Percentiles rank a stretch among this genome's conserved stretches.
Evolutionary conservation across 176 grass and related monocot species (phyloP).

Genomic region (Saccharum officinarum): DNA sequence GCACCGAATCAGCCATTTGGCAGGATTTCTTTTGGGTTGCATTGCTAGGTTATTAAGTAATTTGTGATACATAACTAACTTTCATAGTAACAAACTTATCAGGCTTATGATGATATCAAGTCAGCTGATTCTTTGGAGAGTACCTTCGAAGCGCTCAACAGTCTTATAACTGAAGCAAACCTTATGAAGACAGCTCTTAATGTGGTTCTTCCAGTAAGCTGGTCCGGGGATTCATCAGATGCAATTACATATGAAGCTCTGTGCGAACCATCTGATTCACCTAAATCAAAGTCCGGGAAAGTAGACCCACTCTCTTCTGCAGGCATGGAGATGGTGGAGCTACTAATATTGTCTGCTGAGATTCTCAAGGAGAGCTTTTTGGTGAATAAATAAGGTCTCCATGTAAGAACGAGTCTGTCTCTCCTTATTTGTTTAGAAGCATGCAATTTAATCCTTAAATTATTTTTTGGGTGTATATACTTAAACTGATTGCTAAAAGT

Average conservation of each 20-base stretch:
- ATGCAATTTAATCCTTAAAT: conserved; percentile 3
- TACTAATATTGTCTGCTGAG: conserved; percentile 72
- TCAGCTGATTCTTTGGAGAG: conserved; percentile 42
- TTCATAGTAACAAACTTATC: background rate
- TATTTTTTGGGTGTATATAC: background rate
- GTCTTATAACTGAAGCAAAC: conserved; percentile 76
- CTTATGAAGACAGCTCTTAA: conserved; percentile 72
- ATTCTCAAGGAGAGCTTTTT: conserved; percentile 55
- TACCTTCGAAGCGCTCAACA: conserved; percentile 63
- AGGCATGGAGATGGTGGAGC: conserved; percentile 83
- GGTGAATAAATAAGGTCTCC: conserved; percentile 33
- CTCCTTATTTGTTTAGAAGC: background rate
- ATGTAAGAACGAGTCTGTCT: background rate
- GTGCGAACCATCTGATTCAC: conserved; percentile 44
- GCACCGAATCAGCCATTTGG: background rate
- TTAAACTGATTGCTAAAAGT: conserved; percentile 9
- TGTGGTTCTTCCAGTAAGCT: conserved; percentile 69
- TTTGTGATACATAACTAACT: background rate
- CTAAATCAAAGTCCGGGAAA: conserved; percentile 55
- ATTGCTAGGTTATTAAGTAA: conserved; percentile 6
- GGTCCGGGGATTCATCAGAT: conserved; percentile 71
- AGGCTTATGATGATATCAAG: conserved; percentile 78
- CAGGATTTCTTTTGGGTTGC: background rate
- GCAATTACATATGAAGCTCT: conserved; percentile 53
- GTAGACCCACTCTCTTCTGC: conserved; percentile 52